Evolutionary conservation across 2,329 filamentous ascomycete species (phyloP), one percentile per base, ranked within the genome.

Genomic region (Escovopsis sp.): DNA sequence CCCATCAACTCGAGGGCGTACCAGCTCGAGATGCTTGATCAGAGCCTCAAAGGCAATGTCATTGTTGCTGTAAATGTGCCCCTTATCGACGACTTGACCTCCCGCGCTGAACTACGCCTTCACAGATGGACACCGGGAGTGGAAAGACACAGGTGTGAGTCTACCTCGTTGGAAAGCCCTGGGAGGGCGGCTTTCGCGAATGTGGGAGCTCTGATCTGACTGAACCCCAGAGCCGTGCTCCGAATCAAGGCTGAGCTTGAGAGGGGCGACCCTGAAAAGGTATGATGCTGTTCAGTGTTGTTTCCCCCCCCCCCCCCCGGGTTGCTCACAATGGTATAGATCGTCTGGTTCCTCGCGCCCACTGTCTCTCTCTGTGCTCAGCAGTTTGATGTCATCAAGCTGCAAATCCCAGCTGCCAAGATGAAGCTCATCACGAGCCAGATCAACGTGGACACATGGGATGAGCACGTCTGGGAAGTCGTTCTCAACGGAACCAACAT

Each of bases 61-160:
- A 85, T 88, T 49, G 75, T 86, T 42, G 75, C 75, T 26, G 81
- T 85, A 63, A 47, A 68, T 59, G 32, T 23, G 23, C n/a, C n/a
- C 12, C 28, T 19, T 12, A 19, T 19, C n/a, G 4, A 36, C 12
- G 9, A 28, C 30, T 4, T 7, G n/a, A 15, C 35, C 23, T 34
- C 7, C 18, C 9, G 33, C 18, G 39, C 19, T 33, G 28, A 43
- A 4, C 45, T 32, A 32, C 32, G 45, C 11, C 34, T 26, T 28
- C n/a, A n/a, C 47, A 82, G 80, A 87, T 87, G 82, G 82, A 84
- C 47, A 88, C 83, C 0, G 83, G 83, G 1, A 85, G 75, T 48
- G 83, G 83, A 2, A 88, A 88, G 57, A 87, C 83, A 3, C 77
- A 82, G 49, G 73, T 87, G 81, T 85, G 70, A 61, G 71, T 60